Percentiles rank a stretch among this genome's conserved stretches.
Evolutionary conservation across 495 filamentous ascomycete species (phyloP).

Genomic region (Tuber calosporum): DNA sequence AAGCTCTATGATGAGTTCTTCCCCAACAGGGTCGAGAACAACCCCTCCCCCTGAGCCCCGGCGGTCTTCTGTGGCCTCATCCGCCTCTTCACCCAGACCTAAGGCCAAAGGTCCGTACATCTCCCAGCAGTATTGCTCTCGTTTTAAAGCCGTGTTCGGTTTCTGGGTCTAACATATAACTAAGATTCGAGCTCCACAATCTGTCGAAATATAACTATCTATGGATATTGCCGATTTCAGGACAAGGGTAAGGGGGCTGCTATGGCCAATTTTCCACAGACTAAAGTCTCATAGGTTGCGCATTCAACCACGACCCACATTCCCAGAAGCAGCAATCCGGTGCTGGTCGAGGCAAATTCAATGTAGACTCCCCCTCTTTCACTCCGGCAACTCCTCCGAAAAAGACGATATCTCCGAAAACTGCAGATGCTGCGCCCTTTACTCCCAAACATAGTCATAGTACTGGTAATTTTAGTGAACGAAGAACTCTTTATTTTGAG

Average conservation of each 20-base stretch:
- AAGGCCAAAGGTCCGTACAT: slow-evolving; percentile 36
- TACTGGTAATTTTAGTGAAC: slow-evolving; percentile 36
- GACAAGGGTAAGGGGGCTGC: slow-evolving; percentile 54
- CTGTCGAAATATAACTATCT: slow-evolving; percentile 89
- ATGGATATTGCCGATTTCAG: slow-evolving; percentile 86
- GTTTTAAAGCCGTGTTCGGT: slow-evolving; percentile 4
- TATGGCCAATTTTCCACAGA: slow-evolving; percentile 25
- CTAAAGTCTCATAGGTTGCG: slow-evolving; percentile 54
- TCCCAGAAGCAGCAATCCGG: slow-evolving; percentile 49
- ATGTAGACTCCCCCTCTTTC: slow-evolving; percentile 93
- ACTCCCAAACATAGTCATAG: slow-evolving; percentile 52
- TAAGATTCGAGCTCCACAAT: slow-evolving; percentile 66
- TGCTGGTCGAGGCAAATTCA: slow-evolving; percentile 68
- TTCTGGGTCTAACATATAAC: slow-evolving; percentile 23
- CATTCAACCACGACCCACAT: slow-evolving; percentile 78
- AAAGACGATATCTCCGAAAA: slow-evolving; percentile 71
- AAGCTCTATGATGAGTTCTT: slow-evolving; percentile 35
- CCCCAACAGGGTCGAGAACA: slow-evolving; percentile 36
- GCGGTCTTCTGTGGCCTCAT: slow-evolving; percentile 31
- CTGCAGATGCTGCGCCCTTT: slow-evolving; percentile 84
- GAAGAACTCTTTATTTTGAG: slow-evolving; percentile 19
- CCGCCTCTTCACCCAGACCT: slow-evolving; percentile 37
- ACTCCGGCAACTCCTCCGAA: slow-evolving; percentile 59
- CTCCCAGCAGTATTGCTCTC: slow-evolving; percentile 1
- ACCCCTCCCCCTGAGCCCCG: slow-evolving; percentile 39